Evolutionary conservation across 352 stramenopile species (phyloP), one percentile per base, ranked within the genome.

Genomic region (Aphanomyces astaci): DNA sequence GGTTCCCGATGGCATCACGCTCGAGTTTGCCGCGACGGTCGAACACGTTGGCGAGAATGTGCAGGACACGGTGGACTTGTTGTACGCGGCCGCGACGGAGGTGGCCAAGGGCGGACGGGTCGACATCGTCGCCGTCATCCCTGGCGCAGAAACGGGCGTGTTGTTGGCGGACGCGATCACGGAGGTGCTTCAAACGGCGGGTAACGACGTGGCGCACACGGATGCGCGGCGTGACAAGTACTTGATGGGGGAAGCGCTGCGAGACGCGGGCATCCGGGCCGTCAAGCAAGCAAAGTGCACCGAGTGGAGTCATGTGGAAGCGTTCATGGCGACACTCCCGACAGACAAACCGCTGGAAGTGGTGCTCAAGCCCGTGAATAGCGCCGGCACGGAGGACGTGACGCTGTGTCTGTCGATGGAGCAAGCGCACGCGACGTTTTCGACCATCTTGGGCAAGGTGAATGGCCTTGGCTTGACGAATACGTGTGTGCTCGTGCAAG

Each of bases 61-160:
- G 22, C 88, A 30, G 66, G 46, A 17, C 40, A 52, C 43, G 27
- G 60, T 24, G 39, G 45, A 46, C 5, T 7, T 45, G 9, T 36
- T 68, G n/a, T n/a, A 46, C 11, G 28, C 11, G 4, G 62, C 43
- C 3, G 57, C 40, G 2, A 56, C 66, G 4, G 39, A 10, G 3
- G 40, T 66, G 28, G 10, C 9, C 11, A 10, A 28, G 3, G 31
- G 32, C 24, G 17, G 31, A 28, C 10, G 25, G 2, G 64, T 17
- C 1, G 74, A 78, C 25, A 80, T 98, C 27, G 79, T 76, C 11
- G 92, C 86, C 4, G 93, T 97, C 49, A 79, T 98, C 11, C 87
- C 92, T 13, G 95, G 93, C 36, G 94, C 92, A 0, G 94, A 98
- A 74, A 88, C 95, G 0, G 95, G 94, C 39, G 95, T 98, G 3